Evolutionary conservation across 164 flowering plant genomes (phyloP), one percentile per base, ranked within the genome.

Genomic region (Magnolia changhungtana): DNA sequence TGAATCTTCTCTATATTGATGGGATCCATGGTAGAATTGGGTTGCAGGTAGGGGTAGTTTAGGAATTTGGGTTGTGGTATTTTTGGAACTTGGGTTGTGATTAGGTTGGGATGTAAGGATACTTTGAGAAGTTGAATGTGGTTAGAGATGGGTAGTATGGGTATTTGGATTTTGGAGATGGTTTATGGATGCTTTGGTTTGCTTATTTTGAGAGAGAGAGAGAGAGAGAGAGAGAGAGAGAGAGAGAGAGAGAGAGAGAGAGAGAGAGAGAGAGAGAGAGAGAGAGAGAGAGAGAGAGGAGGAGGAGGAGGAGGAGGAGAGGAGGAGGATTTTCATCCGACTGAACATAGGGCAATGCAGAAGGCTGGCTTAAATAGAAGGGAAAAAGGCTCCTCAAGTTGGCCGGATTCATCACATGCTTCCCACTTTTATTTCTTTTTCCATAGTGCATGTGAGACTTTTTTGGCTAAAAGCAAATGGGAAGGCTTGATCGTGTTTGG

Each of bases 261-360:
- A 24, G 37, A 51, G 69, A 67, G 69, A 63, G 69, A 23, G 69
- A 24, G 50, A n/a, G n/a, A n/a, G n/a, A n/a, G n/a, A n/a, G n/a
- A n/a, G n/a, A n/a, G n/a, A n/a, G n/a, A n/a, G 24, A 29, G 50
- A 52, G 66, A 58, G 67, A 64, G 67, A 64, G 23, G n/a, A 7
- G n/a, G 67, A 23, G 0, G 49, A 64, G 63, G 52, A 45, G 61
- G 21, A 24, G 50, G 50, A 52, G 66, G 37, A 67, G 72, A 20
- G 50, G 65, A 66, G 67, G 71, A 37, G 50, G 68, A 68, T 72
- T 78, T 70, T 71, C 80, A 84, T 77, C 65, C 73, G 86, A 80
- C 82, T 76, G 87, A 86, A 74, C 82, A 67, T 81, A 76, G 79
- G 78, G 83, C 80, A 81, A 75, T 77, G 76, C 75, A 64, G 75